phyloP scores from a whole-genome alignment of 805 yeast species.

The Kodamaea restingae region DNA sequence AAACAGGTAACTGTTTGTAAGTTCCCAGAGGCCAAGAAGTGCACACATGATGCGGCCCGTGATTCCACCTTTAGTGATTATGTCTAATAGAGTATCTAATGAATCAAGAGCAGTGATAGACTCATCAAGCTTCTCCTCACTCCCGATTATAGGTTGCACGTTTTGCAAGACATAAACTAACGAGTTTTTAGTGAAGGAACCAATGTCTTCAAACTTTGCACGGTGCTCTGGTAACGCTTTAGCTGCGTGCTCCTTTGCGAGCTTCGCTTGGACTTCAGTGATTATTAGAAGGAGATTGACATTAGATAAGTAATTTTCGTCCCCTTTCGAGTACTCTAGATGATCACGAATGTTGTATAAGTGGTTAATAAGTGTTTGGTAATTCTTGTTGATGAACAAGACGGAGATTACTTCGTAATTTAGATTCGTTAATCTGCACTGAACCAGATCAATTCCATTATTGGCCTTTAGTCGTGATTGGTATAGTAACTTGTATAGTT shows the following conservation, averaged over 20 bases:
- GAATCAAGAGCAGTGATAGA: conserved; percentile 9
- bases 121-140: conserved; percentile 6
- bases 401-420: conserved; percentile 32
- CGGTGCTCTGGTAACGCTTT: conserved; percentile 2
- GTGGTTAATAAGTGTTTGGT: conserved; percentile 24
- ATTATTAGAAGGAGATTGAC: conserved; percentile 18
- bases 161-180: conserved; percentile 14
- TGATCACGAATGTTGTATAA: conserved; percentile 22
- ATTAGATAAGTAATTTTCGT: conserved; percentile 18
- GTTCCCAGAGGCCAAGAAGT: conserved; percentile 35
- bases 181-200: conserved; percentile 9
- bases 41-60: conserved; percentile 33
- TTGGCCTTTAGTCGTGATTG: conserved; percentile 27
- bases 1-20: conserved; percentile 14
- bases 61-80: conserved; percentile 17
- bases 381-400: conserved; percentile 28
- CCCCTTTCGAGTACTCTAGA: conserved; percentile 9
- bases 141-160: conserved; percentile 12
- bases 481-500: conserved; percentile 34
- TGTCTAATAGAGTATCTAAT: conserved; percentile 13
- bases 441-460: conserved; percentile 6
- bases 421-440: conserved; percentile 23
- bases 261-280: conserved; percentile 8
- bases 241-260: not conserved
- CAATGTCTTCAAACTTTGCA: conserved; percentile 7